Percentiles rank a stretch among this genome's conserved stretches.
Evolutionary conservation across 2,329 filamentous ascomycete genomes (phyloP).

Genomic region (Colletotrichum trifolii): DNA sequence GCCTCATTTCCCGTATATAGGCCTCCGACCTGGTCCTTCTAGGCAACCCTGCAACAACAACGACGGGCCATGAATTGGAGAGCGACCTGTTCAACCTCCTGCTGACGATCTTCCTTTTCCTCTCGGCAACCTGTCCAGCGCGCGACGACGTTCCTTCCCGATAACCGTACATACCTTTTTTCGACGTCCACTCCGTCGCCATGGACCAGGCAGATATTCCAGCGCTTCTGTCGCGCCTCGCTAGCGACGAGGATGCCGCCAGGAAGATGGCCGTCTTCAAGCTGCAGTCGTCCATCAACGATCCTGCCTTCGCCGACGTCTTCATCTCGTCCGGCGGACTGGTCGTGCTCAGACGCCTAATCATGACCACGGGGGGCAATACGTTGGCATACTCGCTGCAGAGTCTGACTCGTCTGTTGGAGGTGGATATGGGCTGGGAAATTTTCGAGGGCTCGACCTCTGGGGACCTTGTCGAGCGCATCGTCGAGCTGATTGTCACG

Average conservation of each 20-base stretch:
- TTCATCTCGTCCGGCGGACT: slow-evolving; percentile 93
- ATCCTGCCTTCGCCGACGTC: slow-evolving; percentile 94
- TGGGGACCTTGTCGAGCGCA: slow-evolving; percentile 76
- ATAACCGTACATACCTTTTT: slow-evolving; percentile 3
- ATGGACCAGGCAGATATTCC: slow-evolving; percentile 78
- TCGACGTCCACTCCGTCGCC: slow-evolving; percentile 32
- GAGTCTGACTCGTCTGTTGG: slow-evolving; percentile 85
- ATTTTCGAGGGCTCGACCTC: slow-evolving; percentile 74
- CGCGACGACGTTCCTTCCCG: slow-evolving; percentile 18
- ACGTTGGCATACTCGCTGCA: slow-evolving; percentile 95
- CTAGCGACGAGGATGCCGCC: slow-evolving; percentile 84
- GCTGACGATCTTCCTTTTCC: slow-evolving; percentile 27
- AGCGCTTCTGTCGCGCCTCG: slow-evolving; percentile 70
- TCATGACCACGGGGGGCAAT: slow-evolving; percentile 88
- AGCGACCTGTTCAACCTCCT: slow-evolving; percentile 12
- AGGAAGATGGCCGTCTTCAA: slow-evolving; percentile 99
- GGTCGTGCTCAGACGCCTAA: slow-evolving; percentile 81
- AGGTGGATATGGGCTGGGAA: slow-evolving; percentile 99
- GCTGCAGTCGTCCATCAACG: slow-evolving; percentile 92
- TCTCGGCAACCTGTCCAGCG: slow-evolving; percentile 15
- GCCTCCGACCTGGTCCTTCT: neutral
- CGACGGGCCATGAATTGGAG: slow-evolving; percentile 28
- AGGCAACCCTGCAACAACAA: slow-evolving; percentile 13
- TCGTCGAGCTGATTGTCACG: slow-evolving; percentile 92
- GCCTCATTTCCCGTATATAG: neutral